Conservation (phyloP, 2,329 filamentous ascomycete genomes). For the Neofusicoccum kwambonambiense region DNA sequence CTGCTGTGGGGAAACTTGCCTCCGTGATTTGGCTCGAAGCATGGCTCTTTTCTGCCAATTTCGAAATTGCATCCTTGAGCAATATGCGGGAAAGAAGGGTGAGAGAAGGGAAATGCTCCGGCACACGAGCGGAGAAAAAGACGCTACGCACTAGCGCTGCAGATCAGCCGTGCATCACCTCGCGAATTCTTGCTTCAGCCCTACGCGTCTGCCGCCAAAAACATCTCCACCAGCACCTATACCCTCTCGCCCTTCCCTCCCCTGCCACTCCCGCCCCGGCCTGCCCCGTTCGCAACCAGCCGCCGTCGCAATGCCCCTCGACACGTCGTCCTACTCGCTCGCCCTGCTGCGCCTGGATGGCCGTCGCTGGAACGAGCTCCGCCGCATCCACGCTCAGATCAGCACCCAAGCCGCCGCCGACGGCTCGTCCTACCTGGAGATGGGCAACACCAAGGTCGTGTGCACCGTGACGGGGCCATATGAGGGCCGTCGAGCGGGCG, state of each 20-base stretch:
- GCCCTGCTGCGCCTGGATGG: conserved; percentile 67
- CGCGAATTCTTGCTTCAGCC: conserved; percentile 14
- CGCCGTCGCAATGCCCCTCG: conserved; percentile 72
- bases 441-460: conserved; percentile 96
- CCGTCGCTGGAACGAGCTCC: conserved; percentile 96
- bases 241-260: background rate
- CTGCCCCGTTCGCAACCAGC: background rate
- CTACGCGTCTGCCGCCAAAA: background rate
- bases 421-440: conserved; percentile 89
- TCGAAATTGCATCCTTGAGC: too few relatives aligned
- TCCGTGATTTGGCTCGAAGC: too few relatives aligned
- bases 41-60: too few relatives aligned
- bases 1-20: too few relatives aligned
- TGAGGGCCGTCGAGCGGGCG: conserved; percentile 57
- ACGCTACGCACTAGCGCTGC: conserved; percentile 1
- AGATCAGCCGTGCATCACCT: conserved; percentile 8
- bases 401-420: conserved; percentile 90
- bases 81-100: too few relatives aligned
- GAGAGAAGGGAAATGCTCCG: too few relatives aligned
- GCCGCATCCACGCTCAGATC: conserved; percentile 83
- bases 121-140: too few relatives aligned
- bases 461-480: conserved; percentile 85
- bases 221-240: background rate
- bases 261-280: background rate
- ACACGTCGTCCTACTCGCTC: conserved; percentile 87